These are phyloP conservation scores for Acacia concinna DNA, from an alignment of 331 rosid genomes.

Conservation along the genomic window DNA sequence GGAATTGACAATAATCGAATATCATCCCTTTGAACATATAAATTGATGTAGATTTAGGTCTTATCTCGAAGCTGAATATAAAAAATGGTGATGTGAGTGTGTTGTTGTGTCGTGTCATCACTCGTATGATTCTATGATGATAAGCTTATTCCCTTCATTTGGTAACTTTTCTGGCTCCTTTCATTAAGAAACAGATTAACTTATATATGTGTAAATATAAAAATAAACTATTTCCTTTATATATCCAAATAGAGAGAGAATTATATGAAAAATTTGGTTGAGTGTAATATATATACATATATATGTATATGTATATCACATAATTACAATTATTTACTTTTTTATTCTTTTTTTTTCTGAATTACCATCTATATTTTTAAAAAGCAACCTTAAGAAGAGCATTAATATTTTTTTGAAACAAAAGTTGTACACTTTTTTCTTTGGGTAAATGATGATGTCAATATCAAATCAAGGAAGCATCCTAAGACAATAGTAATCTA, in stretches of 20 bases:
- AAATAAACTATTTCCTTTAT: neutral
- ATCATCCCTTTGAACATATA: too few relatives aligned
- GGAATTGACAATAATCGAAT: too few relatives aligned
- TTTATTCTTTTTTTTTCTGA: neutral
- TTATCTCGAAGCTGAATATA: neutral
- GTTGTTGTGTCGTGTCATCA: neutral
- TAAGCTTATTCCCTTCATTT: neutral
- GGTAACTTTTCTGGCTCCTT: neutral
- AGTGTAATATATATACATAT: neutral
- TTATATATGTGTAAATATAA: neutral
- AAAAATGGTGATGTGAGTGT: neutral
- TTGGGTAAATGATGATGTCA: neutral
- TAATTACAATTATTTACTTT: neutral
- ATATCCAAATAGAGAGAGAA: neutral
- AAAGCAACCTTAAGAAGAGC: neutral
- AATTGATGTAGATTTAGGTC: neutral
- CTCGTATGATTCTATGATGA: neutral
- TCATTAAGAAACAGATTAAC: neutral
- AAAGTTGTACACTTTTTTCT: neutral
- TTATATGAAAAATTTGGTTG: neutral
- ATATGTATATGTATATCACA: neutral
- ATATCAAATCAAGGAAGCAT: slow-evolving; percentile 12
- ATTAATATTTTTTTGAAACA: neutral
- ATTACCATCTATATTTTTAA: too few relatives aligned
- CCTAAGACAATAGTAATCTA: slow-evolving; percentile 9